phyloP scores from a whole-genome alignment of 2,329 filamentous ascomycete species.

The Beauveria varroae region DNA sequence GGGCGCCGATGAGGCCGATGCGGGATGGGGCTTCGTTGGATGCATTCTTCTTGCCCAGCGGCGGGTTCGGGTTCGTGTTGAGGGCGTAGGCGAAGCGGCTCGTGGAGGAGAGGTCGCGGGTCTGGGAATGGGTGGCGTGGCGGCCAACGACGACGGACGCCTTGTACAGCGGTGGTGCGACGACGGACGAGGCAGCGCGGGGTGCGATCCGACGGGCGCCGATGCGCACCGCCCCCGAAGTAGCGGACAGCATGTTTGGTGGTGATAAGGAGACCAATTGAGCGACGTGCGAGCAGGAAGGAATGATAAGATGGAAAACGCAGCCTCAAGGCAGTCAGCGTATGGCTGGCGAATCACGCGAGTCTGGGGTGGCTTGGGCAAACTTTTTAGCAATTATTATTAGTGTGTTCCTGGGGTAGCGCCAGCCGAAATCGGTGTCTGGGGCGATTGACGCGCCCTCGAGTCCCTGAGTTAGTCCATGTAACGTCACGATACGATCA shows the following conservation, averaged over 20 bases:
- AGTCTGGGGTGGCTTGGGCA: background rate
- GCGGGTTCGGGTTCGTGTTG: slow-evolving; percentile 62
- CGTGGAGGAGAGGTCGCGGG: slow-evolving; percentile 1
- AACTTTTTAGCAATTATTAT: background rate
- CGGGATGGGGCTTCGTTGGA: slow-evolving; percentile 72
- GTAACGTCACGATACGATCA: too few species aligned
- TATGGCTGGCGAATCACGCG: background rate
- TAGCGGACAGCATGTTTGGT: slow-evolving; percentile 3
- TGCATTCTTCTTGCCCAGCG: slow-evolving; percentile 79
- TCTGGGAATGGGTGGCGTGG: background rate
- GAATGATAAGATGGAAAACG: background rate
- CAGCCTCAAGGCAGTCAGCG: background rate
- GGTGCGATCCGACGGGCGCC: slow-evolving; percentile 5
- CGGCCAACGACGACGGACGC: background rate
- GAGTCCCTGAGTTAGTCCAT: background rate
- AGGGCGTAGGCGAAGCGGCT: background rate
- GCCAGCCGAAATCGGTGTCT: slow-evolving; percentile 3
- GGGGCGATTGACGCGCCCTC: background rate
- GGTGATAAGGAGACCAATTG: background rate
- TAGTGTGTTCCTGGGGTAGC: background rate
- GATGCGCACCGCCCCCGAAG: slow-evolving; percentile 4
- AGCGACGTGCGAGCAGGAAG: background rate
- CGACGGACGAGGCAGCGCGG: background rate
- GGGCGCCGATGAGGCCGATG: slow-evolving; percentile 81
- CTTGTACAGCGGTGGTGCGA: background rate